A percentile compares a stretch with the other conserved stretches of the same genome.
Conservation (phyloP, 345 rosid genomes). For the Melaleuca quinquenervia region DNA sequence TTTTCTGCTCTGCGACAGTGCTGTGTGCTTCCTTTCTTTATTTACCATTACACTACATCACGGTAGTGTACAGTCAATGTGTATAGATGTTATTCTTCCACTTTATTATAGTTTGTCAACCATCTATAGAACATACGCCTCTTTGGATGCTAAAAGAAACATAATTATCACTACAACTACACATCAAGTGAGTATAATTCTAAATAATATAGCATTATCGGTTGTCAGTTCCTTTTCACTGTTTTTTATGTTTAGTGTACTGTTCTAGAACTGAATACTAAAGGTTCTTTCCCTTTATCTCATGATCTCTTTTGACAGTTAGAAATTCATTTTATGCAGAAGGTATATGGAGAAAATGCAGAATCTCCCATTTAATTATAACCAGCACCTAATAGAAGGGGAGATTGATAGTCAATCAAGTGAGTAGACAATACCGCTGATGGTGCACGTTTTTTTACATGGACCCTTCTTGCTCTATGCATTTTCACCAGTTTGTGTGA, state of each 20-base stretch:
- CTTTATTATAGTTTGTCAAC: neutral
- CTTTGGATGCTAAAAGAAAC: neutral
- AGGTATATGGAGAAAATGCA: constrained; percentile 45
- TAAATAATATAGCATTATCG: neutral
- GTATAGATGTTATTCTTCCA: neutral
- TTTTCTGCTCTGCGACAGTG: neutral
- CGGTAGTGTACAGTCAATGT: neutral
- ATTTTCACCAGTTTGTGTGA: neutral
- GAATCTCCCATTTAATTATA: constrained; percentile 21
- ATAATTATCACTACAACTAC: neutral
- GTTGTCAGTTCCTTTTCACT: neutral
- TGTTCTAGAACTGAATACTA: neutral
- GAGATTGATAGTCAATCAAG: constrained; percentile 61
- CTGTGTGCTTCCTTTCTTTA: neutral
- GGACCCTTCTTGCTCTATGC: neutral
- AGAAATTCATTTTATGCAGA: constrained; percentile 15
- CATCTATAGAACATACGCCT: neutral
- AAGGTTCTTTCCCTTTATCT: neutral
- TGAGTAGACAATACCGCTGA: constrained; percentile 2
- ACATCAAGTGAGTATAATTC: neutral
- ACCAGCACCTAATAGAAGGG: constrained; percentile 33
- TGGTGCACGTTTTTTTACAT: neutral
- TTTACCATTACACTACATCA: neutral
- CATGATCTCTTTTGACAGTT: neutral
- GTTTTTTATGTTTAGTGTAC: neutral